Percentiles rank a stretch among this genome's conserved stretches.
Evolutionary conservation across 2,329 filamentous ascomycete species (phyloP).

Genomic region (Nannizzia gypsea): DNA sequence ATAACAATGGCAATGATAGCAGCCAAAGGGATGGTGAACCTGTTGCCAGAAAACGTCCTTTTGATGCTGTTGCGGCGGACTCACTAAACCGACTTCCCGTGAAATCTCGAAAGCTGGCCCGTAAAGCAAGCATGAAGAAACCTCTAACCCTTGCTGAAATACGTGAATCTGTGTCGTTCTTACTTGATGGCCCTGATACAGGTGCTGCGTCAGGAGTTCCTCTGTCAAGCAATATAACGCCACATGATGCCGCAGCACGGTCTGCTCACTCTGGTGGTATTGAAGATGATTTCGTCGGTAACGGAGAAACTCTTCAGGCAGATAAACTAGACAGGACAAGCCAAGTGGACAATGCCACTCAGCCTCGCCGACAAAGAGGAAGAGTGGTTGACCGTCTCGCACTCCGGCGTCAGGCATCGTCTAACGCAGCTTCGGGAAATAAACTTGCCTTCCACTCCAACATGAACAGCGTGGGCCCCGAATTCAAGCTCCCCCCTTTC

Average conservation of each 20-base stretch:
- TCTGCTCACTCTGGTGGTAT: neutral
- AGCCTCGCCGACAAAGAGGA: slow-evolving; percentile 30
- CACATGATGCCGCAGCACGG: neutral
- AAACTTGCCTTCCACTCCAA: slow-evolving; percentile 27
- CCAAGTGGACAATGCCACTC: slow-evolving; percentile 34
- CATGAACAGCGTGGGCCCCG: slow-evolving; percentile 15
- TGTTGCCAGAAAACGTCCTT: slow-evolving; percentile 22
- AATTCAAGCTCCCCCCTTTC: slow-evolving; percentile 23
- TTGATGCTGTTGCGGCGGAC: slow-evolving; percentile 31
- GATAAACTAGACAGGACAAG: slow-evolving; percentile 44
- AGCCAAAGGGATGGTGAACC: neutral
- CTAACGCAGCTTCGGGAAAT: slow-evolving; percentile 27
- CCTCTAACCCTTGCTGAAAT: slow-evolving; percentile 69
- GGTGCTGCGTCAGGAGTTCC: slow-evolving; percentile 16
- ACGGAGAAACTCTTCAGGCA: slow-evolving; percentile 37
- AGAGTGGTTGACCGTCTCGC: slow-evolving; percentile 36
- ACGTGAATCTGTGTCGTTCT: slow-evolving; percentile 67
- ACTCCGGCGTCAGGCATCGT: slow-evolving; percentile 35
- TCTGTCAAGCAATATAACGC: neutral
- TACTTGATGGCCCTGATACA: slow-evolving; percentile 54
- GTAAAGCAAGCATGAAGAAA: slow-evolving; percentile 46
- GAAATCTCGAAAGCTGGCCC: slow-evolving; percentile 49
- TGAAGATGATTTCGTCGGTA: slow-evolving; percentile 23
- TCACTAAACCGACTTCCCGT: slow-evolving; percentile 44
- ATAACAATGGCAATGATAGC: slow-evolving; percentile 12